Percentiles rank a stretch among this genome's conserved stretches.
These are phyloP conservation scores for Carex littledalei DNA, from an alignment of 176 grass and related monocot genomes.

Conservation along the genomic window DNA sequence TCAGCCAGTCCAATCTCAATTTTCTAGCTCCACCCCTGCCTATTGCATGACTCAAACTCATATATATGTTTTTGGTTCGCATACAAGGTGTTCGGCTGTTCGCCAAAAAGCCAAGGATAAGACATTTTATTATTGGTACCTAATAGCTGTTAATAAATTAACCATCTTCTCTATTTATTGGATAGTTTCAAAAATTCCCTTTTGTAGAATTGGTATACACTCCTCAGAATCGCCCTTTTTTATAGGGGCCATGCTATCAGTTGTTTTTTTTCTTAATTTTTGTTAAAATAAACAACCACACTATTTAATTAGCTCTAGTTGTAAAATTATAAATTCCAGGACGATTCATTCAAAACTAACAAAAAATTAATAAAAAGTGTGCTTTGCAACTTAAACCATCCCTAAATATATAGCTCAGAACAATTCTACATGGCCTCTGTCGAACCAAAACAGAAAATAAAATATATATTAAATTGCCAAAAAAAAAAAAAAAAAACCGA, in stretches of 20 bases:
- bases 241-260: background rate
- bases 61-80: background rate
- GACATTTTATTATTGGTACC: background rate
- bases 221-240: background rate
- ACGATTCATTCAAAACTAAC: background rate
- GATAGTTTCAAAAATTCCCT: background rate
- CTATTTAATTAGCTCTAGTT: background rate
- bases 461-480: background rate
- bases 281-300: background rate
- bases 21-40: background rate
- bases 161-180: background rate
- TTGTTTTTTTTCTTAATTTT: background rate
- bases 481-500: background rate
- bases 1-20: too few species aligned
- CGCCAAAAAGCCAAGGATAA: background rate
- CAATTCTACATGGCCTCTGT: background rate
- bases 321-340: background rate
- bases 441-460: background rate
- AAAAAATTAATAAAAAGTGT: background rate
- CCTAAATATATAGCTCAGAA: background rate
- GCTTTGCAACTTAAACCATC: background rate
- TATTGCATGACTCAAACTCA: background rate
- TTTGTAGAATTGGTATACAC: background rate
- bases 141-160: background rate
- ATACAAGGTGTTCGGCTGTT: constrained; percentile 1